A percentile compares a stretch with the other conserved stretches of the same genome.
phyloP scores from a whole-genome alignment of 345 rosid species.

The Xanthoceras sorbifolium region DNA sequence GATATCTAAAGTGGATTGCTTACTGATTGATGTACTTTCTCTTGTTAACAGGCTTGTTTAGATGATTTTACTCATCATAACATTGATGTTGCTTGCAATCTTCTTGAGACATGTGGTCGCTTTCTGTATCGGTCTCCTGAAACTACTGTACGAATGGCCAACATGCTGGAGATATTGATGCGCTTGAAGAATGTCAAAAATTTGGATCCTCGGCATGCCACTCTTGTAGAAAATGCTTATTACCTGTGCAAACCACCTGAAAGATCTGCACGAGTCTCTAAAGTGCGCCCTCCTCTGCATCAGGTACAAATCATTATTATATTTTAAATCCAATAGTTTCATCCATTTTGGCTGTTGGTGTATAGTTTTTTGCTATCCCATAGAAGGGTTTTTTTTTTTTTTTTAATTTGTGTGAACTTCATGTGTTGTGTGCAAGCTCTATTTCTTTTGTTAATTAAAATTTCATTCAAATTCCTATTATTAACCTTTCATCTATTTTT shows the following conservation, averaged over 20 bases:
- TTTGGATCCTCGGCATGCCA: conserved; percentile 96
- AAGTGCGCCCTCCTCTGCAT: conserved; percentile 89
- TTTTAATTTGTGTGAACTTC: background rate
- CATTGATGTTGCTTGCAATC: conserved; percentile 99
- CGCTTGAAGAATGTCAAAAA: conserved; percentile 99
- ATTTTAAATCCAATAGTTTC: background rate
- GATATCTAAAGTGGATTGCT: conserved; percentile 17
- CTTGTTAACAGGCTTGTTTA: conserved; percentile 74
- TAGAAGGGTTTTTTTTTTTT: background rate
- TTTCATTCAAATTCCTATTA: background rate
- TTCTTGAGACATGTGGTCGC: conserved; percentile 98
- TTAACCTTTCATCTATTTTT: background rate
- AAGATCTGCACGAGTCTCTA: conserved; percentile 87
- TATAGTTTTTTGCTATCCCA: background rate
- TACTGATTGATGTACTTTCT: conserved; percentile 3
- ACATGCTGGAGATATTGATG: conserved; percentile 98
- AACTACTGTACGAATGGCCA: conserved; percentile 89
- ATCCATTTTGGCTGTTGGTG: background rate
- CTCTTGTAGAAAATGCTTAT: conserved; percentile 98
- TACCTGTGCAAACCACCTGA: conserved; percentile 99
- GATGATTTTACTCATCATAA: conserved; percentile 99
- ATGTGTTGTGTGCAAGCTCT: background rate
- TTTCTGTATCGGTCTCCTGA: conserved; percentile 97
- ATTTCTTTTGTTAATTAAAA: background rate
- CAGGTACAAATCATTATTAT: conserved; percentile 53